These are phyloP conservation scores for Botrytis medusae DNA, from an alignment of 2,329 filamentous ascomycete genomes.

Conservation along the genomic window DNA sequence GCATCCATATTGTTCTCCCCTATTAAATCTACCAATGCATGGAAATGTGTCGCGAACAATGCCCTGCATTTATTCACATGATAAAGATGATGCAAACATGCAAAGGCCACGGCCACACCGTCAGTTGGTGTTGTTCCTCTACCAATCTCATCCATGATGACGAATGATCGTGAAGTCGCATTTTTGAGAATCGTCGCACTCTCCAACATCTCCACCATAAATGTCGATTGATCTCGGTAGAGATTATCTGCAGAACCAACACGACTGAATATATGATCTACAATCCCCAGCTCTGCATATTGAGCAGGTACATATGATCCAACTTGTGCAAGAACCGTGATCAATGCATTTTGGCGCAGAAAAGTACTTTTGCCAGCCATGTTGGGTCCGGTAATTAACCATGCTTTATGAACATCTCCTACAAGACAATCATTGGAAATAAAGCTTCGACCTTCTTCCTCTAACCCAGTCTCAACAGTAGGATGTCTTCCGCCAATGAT, in stretches of 20 bases:
- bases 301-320: conserved; percentile 90
- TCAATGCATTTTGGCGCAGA: conserved; percentile 90
- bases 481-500: conserved; percentile 88
- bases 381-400: conserved; percentile 82
- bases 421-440: conserved; percentile 84
- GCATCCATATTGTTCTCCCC: conserved; percentile 48
- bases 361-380: conserved; percentile 99
- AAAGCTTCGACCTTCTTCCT: conserved; percentile 77
- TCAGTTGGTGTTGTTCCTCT: conserved; percentile 92
- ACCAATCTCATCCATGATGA: conserved; percentile 98
- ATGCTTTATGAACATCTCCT: conserved; percentile 63
- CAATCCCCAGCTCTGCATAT: conserved; percentile 81
- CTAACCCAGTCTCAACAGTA: conserved; percentile 82
- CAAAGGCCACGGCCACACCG: conserved; percentile 85
- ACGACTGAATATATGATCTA: conserved; percentile 94
- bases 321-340: conserved; percentile 88
- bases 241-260: conserved; percentile 93
- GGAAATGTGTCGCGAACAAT: conserved; percentile 95
- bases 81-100: conserved; percentile 81
- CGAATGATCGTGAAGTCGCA: conserved; percentile 81
- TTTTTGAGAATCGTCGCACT: conserved; percentile 85
- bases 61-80: conserved; percentile 74
- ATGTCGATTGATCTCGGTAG: conserved; percentile 93
- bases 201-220: conserved; percentile 99
- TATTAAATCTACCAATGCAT: conserved; percentile 77